Conservation (phyloP, 2,329 filamentous ascomycete species). For the Sarocladium oryzae region DNA sequence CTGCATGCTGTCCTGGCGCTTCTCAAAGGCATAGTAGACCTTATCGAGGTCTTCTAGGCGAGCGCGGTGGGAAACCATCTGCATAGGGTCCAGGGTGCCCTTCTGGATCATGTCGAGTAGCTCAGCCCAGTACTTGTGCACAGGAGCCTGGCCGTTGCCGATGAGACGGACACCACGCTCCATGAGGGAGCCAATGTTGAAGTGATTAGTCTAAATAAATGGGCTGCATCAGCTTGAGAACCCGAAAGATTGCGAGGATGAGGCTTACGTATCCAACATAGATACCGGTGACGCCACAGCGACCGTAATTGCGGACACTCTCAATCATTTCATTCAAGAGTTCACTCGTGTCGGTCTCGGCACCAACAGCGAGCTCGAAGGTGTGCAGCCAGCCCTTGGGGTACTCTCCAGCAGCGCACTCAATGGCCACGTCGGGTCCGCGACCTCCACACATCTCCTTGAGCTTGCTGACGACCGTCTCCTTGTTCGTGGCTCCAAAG, state of each 20-base stretch:
- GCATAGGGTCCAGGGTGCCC: slow-evolving; percentile 64
- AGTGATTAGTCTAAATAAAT: slow-evolving; percentile 59
- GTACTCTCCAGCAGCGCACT: slow-evolving; percentile 58
- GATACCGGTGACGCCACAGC: slow-evolving; percentile 70
- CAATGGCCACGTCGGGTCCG: slow-evolving; percentile 68
- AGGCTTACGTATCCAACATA: slow-evolving; percentile 52
- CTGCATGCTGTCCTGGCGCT: slow-evolving; percentile 63
- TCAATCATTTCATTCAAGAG: slow-evolving; percentile 75
- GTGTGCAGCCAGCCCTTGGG: slow-evolving; percentile 55
- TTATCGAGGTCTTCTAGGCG: slow-evolving; percentile 65
- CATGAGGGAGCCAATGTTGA: slow-evolving; percentile 81
- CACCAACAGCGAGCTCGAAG: slow-evolving; percentile 52
- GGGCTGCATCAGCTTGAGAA: background rate
- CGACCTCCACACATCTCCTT: slow-evolving; percentile 67
- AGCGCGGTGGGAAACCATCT: slow-evolving; percentile 77
- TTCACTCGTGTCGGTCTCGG: slow-evolving; percentile 81
- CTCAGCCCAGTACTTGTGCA: slow-evolving; percentile 78
- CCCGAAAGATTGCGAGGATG: background rate
- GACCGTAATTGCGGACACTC: slow-evolving; percentile 63
- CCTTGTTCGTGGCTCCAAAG: slow-evolving; percentile 48
- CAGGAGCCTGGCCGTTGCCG: slow-evolving; percentile 60
- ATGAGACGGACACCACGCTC: slow-evolving; percentile 77
- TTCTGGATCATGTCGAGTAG: slow-evolving; percentile 62
- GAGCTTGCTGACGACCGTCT: slow-evolving; percentile 62
- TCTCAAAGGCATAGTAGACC: slow-evolving; percentile 58